phyloP scores from a whole-genome alignment of 2,329 filamentous ascomycete species.

The Dothideomycetes sp. region DNA sequence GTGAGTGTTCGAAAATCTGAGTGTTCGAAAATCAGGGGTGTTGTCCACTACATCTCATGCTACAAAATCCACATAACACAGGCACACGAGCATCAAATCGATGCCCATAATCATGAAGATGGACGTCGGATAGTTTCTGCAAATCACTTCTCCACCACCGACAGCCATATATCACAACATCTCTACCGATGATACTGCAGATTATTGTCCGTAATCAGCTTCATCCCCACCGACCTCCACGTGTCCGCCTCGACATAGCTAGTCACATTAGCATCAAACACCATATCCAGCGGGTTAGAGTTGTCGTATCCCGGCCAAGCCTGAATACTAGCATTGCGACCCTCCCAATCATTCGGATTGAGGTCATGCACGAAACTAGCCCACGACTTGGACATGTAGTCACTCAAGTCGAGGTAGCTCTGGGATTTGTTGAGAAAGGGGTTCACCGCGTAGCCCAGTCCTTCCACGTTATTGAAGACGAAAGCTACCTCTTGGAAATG shows the following conservation, averaged over 20 bases:
- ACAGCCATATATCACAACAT: too few species aligned
- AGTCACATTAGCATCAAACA: slow-evolving; percentile 35
- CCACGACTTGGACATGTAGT: slow-evolving; percentile 35
- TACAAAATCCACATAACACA: too few species aligned
- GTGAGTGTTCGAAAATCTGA: too few species aligned
- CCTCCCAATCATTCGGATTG: slow-evolving; percentile 25
- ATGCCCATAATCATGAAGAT: too few species aligned
- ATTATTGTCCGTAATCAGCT: slow-evolving; percentile 22
- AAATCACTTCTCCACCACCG: too few species aligned
- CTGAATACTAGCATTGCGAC: slow-evolving; percentile 12
- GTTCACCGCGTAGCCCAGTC: slow-evolving; percentile 30
- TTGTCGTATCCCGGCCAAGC: slow-evolving; percentile 30
- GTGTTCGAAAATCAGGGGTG: too few species aligned
- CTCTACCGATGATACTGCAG: slow-evolving; percentile 8
- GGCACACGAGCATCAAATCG: too few species aligned
- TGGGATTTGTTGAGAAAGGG: slow-evolving; percentile 24
- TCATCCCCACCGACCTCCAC: slow-evolving; percentile 33
- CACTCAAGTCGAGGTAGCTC: slow-evolving; percentile 26
- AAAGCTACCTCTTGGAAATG: slow-evolving; percentile 45
- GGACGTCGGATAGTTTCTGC: too few species aligned
- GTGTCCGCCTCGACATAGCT: slow-evolving; percentile 31
- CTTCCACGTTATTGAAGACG: slow-evolving; percentile 35
- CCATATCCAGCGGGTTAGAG: slow-evolving; percentile 25
- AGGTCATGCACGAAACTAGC: slow-evolving; percentile 31
- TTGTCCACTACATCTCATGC: too few species aligned